phyloP scores from a whole-genome alignment of 306 rosid genomes.

The Benincasa hispida region DNA sequence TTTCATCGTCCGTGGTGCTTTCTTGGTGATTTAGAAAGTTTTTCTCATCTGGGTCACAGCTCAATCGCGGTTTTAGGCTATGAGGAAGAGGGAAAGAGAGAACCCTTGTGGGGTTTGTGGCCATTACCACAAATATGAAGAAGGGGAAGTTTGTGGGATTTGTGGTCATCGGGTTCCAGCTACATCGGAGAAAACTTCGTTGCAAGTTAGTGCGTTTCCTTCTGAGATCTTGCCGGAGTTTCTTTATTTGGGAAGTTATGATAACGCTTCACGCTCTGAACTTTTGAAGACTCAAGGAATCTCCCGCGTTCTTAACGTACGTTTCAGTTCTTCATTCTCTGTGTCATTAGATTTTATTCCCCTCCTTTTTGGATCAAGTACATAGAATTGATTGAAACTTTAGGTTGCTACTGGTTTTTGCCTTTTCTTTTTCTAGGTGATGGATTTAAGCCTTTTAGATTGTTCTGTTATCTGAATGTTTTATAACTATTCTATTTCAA shows the following conservation, averaged over 20 bases:
- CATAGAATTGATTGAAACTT: background rate
- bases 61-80: slow-evolving; percentile 14
- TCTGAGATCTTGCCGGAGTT: slow-evolving; percentile 84
- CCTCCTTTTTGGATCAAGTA: background rate
- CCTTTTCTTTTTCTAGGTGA: background rate
- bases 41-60: slow-evolving; percentile 28
- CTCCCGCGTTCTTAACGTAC: slow-evolving; percentile 82
- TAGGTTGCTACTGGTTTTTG: background rate
- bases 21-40: slow-evolving; percentile 3
- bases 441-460: background rate
- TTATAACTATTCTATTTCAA: background rate
- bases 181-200: slow-evolving; percentile 49
- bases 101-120: slow-evolving; percentile 98
- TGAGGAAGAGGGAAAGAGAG: slow-evolving; percentile 99
- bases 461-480: background rate
- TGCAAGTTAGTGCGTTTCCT: slow-evolving; percentile 83
- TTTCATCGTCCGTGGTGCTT: background rate
- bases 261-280: slow-evolving; percentile 94
- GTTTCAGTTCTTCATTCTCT: slow-evolving; percentile 8
- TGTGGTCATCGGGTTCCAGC: slow-evolving; percentile 89
- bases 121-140: slow-evolving; percentile 93
- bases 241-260: slow-evolving; percentile 88
- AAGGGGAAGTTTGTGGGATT: slow-evolving; percentile 93
- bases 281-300: slow-evolving; percentile 96
- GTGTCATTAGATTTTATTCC: background rate